Evolutionary conservation across 768 basidiomycete species (phyloP), one percentile per base, ranked within the genome.

Genomic region (Kwoniella shandongensis): DNA sequence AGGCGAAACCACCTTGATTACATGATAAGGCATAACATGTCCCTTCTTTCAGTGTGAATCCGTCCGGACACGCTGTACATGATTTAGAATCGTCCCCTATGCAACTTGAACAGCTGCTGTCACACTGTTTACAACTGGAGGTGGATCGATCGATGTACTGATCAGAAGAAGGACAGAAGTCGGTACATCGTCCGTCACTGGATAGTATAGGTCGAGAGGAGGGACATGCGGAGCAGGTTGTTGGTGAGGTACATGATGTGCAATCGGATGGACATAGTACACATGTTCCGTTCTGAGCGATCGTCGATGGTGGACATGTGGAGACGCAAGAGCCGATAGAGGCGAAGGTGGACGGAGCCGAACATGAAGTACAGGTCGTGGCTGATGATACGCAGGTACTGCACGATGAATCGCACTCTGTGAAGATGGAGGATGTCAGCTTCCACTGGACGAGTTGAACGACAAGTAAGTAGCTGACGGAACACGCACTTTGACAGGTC

Each of bases 401-500:
- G 44, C 75, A 76, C 17, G 60, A 51, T 0, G 65, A 57, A 29
- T 72, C 70, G 55, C 74, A 76, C 12, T 54, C 72, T 75, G 41
- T 4, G 22, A 36, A 2, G 25, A 41, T 12, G 20, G 13, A 4
- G 12, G 7, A 11, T 40, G 40, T 62, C 49, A 67, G 61, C 51
- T 53, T 45, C 11, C 6, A 42, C 23, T 29, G 26, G 12, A 13
- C 6, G 13, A 17, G 18, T 22, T 20, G 29, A 23, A 30, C 25
- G 40, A 1, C 10, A 20, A 25, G 6, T 22, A 27, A 45, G 15
- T 27, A 13, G 39, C 11, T 44, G 10, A 11, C 17, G 38, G 8
- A 29, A 17, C 18, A 62, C 74, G 57, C 60, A 76, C 74, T 39
- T 57, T 71, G 61, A 60, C 75, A 76, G 3, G 71, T 73, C 10